These are phyloP conservation scores for Epichloe bromicola DNA, from an alignment of 2,329 filamentous ascomycete genomes.

Conservation along the genomic window DNA sequence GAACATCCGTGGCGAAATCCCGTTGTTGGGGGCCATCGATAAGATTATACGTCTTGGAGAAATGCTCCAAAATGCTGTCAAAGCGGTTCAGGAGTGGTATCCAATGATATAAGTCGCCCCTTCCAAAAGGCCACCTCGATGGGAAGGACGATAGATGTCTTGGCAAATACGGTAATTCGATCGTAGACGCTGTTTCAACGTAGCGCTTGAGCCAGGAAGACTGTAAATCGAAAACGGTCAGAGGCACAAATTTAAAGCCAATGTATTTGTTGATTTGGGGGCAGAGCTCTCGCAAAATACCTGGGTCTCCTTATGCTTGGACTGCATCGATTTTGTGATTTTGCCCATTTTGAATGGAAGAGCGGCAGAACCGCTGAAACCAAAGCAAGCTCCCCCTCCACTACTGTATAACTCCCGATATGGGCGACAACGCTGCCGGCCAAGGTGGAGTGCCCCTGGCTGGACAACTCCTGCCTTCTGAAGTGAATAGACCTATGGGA, in stretches of 20 bases:
- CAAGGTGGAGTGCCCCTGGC: slow-evolving; percentile 19
- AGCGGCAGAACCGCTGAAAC: slow-evolving; percentile 45
- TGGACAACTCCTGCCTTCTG: slow-evolving; percentile 17
- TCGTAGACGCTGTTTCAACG: slow-evolving; percentile 54
- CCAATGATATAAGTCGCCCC: slow-evolving; percentile 97
- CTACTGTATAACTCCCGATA: slow-evolving; percentile 29
- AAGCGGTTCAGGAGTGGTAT: slow-evolving; percentile 89
- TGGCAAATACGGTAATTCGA: slow-evolving; percentile 64
- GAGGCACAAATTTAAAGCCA: background rate
- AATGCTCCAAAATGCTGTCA: slow-evolving; percentile 72
- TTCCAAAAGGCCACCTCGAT: slow-evolving; percentile 83
- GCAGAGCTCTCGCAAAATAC: slow-evolving; percentile 27
- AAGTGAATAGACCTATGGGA: background rate
- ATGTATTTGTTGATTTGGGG: background rate
- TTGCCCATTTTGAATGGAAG: slow-evolving; percentile 49
- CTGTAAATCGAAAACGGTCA: slow-evolving; percentile 28
- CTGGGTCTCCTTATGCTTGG: slow-evolving; percentile 54
- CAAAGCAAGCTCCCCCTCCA: slow-evolving; percentile 40
- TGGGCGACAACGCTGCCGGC: slow-evolving; percentile 26
- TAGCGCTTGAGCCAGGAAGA: slow-evolving; percentile 80
- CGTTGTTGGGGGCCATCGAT: slow-evolving; percentile 67
- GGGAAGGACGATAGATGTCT: slow-evolving; percentile 68
- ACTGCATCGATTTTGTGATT: slow-evolving; percentile 54
- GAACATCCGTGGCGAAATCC: slow-evolving; percentile 56
- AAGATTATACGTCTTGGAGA: slow-evolving; percentile 69